phyloP scores from a whole-genome alignment of 441 rosid species.

The Manihot esculenta region DNA sequence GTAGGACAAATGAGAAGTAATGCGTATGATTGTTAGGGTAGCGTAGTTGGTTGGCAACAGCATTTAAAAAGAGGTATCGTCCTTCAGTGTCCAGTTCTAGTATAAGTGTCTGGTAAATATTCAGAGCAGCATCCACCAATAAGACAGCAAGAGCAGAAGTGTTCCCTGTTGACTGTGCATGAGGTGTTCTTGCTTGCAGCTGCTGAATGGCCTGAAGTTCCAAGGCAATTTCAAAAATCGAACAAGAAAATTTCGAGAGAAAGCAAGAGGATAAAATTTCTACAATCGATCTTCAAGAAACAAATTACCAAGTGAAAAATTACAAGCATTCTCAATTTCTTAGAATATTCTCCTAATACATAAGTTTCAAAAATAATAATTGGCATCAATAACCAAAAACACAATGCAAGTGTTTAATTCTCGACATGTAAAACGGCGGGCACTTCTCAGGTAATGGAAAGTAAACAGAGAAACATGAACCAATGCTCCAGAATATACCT shows the following conservation, averaged over 20 bases:
- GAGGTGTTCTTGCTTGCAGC: conserved; percentile 70
- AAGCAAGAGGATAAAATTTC: background rate
- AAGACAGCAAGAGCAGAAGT: conserved; percentile 42
- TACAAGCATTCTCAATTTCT: too few species aligned
- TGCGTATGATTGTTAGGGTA: conserved; percentile 99
- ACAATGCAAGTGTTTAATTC: background rate
- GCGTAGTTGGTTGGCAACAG: conserved; percentile 95
- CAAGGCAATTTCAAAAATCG: background rate
- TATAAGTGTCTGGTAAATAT: conserved; percentile 67
- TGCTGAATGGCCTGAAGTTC: conserved; percentile 67
- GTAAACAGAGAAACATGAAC: background rate
- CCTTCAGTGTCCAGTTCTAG: conserved; percentile 86
- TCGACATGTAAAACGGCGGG: too few species aligned
- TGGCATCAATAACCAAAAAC: background rate
- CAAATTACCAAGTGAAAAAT: background rate
- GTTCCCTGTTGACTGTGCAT: conserved; percentile 60
- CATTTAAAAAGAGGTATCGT: conserved; percentile 89
- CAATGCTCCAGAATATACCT: conserved; percentile 43
- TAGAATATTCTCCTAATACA: background rate
- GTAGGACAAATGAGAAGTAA: conserved; percentile 91
- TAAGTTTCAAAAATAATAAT: background rate
- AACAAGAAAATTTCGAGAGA: background rate
- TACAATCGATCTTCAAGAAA: background rate
- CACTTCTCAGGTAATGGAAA: too few species aligned
- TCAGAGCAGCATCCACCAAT: conserved; percentile 72